These are phyloP conservation scores for Pharus latifolius DNA, from an alignment of 176 grass and related monocot species.

Conservation along the genomic window DNA sequence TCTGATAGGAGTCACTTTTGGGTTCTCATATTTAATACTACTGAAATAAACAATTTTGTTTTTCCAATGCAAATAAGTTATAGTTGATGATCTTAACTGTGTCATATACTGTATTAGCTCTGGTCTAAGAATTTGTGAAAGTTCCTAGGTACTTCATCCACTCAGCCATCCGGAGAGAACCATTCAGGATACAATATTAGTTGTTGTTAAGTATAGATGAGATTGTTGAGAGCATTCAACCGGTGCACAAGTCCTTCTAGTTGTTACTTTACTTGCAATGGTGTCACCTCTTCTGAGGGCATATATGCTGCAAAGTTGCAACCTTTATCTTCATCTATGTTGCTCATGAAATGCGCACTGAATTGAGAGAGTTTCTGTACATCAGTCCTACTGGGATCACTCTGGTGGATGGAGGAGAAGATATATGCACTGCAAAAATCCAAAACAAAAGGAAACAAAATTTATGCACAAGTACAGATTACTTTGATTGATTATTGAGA, in stretches of 20 bases:
- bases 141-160: constrained; percentile 95
- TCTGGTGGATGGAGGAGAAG: no score
- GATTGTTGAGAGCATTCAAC: not conserved
- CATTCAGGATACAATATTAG: constrained; percentile 6
- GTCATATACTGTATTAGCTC: constrained; percentile 74
- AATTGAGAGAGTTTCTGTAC: constrained; percentile 47
- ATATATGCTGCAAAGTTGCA: constrained; percentile 81
- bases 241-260: not conserved
- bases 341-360: constrained; percentile 58
- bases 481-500: not conserved
- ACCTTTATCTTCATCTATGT: constrained; percentile 40
- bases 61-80: not conserved
- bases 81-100: constrained; percentile 48
- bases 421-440: constrained; percentile 56
- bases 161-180: constrained; percentile 56
- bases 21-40: no score
- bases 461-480: not conserved
- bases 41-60: not conserved
- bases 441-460: constrained; percentile 9
- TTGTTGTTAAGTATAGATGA: not conserved
- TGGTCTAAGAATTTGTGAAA: constrained; percentile 83
- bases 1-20: no score
- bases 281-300: constrained; percentile 54
- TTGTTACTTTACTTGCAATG: constrained; percentile 52
- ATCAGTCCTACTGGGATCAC: constrained; percentile 44